Conservation (phyloP, 768 basidiomycete genomes). For the Tylopilus rubrobrunneus region DNA sequence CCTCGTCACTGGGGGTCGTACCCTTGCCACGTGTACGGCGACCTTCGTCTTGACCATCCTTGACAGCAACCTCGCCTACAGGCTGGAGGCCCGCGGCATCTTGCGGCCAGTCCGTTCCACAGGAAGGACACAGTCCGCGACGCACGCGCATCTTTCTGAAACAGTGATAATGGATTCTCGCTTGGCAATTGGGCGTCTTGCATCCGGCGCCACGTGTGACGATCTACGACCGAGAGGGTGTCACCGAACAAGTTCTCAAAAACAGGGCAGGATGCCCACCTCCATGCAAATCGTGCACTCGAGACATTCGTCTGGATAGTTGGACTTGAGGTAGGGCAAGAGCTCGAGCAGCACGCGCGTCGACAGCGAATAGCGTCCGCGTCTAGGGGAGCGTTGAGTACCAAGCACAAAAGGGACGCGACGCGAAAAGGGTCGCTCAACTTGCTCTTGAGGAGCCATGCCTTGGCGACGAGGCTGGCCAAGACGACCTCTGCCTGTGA, state of each 20-base stretch:
- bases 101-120: slow-evolving; percentile 56
- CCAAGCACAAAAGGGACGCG: neutral
- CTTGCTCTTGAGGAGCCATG: slow-evolving; percentile 76
- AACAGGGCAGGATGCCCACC: slow-evolving; percentile 34
- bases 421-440: slow-evolving; percentile 33
- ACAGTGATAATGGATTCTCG: slow-evolving; percentile 62
- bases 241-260: neutral
- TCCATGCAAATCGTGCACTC: slow-evolving; percentile 76
- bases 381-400: slow-evolving; percentile 33
- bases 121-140: slow-evolving; percentile 51
- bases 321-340: slow-evolving; percentile 64
- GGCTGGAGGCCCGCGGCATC: slow-evolving; percentile 46
- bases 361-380: slow-evolving; percentile 72
- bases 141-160: slow-evolving; percentile 48
- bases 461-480: slow-evolving; percentile 77
- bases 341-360: slow-evolving; percentile 75
- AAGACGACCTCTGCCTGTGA: slow-evolving; percentile 70
- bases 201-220: slow-evolving; percentile 69
- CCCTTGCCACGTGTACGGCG: slow-evolving; percentile 35
- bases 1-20: slow-evolving; percentile 34
- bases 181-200: slow-evolving; percentile 55
- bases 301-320: slow-evolving; percentile 64
- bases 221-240: slow-evolving; percentile 38
- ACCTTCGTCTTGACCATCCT: slow-evolving; percentile 52
- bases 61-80: slow-evolving; percentile 68